Conservation (phyloP, 2,329 filamentous ascomycete genomes). For the Alternaria sp. region DNA sequence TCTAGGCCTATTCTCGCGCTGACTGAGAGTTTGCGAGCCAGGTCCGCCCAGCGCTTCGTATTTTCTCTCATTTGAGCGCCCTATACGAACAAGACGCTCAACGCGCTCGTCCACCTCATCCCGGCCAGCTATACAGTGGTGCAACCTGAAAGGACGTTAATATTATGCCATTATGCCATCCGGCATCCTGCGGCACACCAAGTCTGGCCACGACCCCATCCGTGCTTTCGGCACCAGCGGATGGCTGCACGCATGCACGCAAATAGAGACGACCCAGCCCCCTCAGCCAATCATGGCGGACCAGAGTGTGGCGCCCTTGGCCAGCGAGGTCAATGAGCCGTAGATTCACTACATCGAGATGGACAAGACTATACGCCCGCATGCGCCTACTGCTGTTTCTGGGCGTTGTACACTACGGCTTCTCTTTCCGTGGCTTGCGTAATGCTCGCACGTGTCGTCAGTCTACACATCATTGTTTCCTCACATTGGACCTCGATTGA, state of each 20-base stretch:
- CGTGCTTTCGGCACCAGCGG: constrained; percentile 20
- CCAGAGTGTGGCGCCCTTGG: background rate
- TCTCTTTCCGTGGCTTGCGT: constrained; percentile 4
- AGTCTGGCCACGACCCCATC: constrained; percentile 25
- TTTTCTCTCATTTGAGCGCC: constrained; percentile 3
- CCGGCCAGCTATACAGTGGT: background rate
- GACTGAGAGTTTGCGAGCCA: constrained; percentile 15
- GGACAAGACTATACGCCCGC: background rate
- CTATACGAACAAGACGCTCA: background rate
- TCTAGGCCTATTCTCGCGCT: constrained; percentile 15
- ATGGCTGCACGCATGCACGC: constrained; percentile 9
- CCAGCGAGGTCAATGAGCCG: constrained; percentile 10
- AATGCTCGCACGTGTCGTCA: constrained; percentile 2
- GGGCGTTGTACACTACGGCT: background rate
- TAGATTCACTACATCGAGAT: constrained; percentile 7
- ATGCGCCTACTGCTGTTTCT: background rate
- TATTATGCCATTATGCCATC: constrained; percentile 9
- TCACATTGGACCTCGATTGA: background rate
- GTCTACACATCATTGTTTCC: constrained; percentile 4
- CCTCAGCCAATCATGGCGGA: constrained; percentile 11
- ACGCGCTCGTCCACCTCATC: background rate
- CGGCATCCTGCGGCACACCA: constrained; percentile 15
- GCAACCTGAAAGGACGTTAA: background rate
- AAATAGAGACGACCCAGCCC: constrained; percentile 9
- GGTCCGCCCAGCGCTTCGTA: constrained; percentile 15